Percentiles rank a stretch among this genome's conserved stretches.
phyloP scores from a whole-genome alignment of 2,329 filamentous ascomycete genomes.

The Verticillium zaregamsianum region DNA sequence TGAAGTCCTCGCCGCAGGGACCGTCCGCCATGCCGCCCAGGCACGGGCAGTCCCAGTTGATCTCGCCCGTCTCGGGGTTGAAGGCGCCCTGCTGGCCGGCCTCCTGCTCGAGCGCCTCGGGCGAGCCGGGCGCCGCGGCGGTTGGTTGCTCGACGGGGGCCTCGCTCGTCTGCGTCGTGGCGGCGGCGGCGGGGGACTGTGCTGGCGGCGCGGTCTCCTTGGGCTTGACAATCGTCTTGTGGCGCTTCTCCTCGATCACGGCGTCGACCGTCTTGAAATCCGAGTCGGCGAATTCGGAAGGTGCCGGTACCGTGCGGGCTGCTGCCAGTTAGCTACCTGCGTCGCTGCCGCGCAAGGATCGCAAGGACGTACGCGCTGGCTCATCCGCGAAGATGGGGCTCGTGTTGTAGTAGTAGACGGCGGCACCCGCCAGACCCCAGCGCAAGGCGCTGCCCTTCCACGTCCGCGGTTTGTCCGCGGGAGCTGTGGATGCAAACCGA shows the following conservation, averaged over 20 bases:
- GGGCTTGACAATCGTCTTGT: slow-evolving; percentile 35
- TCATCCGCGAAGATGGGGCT: slow-evolving; percentile 84
- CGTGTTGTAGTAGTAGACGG: slow-evolving; percentile 93
- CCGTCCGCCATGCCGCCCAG: slow-evolving; percentile 95
- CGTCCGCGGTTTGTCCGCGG: slow-evolving; percentile 65
- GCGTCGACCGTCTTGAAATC: slow-evolving; percentile 63
- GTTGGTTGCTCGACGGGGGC: slow-evolving; percentile 12
- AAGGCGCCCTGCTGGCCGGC: slow-evolving; percentile 87
- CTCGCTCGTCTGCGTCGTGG: slow-evolving; percentile 17
- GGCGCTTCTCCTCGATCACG: slow-evolving; percentile 60
- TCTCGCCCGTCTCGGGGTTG: slow-evolving; percentile 97
- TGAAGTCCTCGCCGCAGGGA: slow-evolving; percentile 94
- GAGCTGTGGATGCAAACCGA: slow-evolving; percentile 49
- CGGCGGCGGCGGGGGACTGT: slow-evolving; percentile 15
- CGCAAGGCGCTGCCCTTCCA: slow-evolving; percentile 75
- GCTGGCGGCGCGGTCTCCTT: slow-evolving; percentile 19
- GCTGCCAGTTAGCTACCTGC: neutral
- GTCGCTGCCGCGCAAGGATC: neutral
- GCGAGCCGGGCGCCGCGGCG: slow-evolving; percentile 27
- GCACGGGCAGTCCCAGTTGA: slow-evolving; percentile 99
- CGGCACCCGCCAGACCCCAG: slow-evolving; percentile 71
- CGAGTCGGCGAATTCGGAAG: slow-evolving; percentile 51
- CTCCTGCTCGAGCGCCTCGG: slow-evolving; percentile 67
- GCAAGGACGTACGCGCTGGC: slow-evolving; percentile 57
- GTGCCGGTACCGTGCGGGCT: slow-evolving; percentile 33